Evolutionary conservation across 768 basidiomycete species (phyloP).

Genomic region (Lactarius indigo): DNA sequence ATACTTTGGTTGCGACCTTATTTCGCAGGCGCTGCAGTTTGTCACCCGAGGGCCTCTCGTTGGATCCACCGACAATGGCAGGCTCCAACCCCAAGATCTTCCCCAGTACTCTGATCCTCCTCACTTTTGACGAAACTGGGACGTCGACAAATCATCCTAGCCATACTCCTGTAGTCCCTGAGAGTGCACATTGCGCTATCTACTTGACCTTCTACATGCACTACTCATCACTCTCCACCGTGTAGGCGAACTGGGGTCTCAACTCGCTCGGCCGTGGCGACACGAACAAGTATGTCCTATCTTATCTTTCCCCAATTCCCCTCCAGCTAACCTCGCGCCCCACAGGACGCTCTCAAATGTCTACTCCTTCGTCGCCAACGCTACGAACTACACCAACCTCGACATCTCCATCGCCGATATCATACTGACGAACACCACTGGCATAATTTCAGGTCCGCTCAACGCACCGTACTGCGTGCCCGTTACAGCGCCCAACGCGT

Average conservation of each 20-base stretch:
- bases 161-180: slow-evolving; percentile 45
- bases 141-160: slow-evolving; percentile 46
- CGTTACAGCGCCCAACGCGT: slow-evolving; percentile 41
- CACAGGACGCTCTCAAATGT: slow-evolving; percentile 43
- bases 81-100: slow-evolving; percentile 48
- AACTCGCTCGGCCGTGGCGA: slow-evolving; percentile 58
- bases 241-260: slow-evolving; percentile 60
- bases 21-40: too few species aligned
- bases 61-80: too few species aligned
- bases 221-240: slow-evolving; percentile 53
- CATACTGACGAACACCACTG: slow-evolving; percentile 42
- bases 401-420: slow-evolving; percentile 29
- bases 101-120: slow-evolving; percentile 49
- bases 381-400: slow-evolving; percentile 43
- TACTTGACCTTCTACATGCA: slow-evolving; percentile 59
- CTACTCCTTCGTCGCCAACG: slow-evolving; percentile 46
- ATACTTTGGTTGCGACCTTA: too few species aligned
- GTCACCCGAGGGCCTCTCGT: too few species aligned
- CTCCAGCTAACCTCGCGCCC: background rate
- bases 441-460: slow-evolving; percentile 42
- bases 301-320: background rate
- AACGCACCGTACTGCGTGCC: slow-evolving; percentile 38
- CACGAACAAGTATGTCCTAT: slow-evolving; percentile 41
- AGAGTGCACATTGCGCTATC: slow-evolving; percentile 38
- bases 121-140: slow-evolving; percentile 63